Evolutionary conservation across 805 yeast genomes (phyloP).

Genomic region (Saccharomyces jurei): DNA sequence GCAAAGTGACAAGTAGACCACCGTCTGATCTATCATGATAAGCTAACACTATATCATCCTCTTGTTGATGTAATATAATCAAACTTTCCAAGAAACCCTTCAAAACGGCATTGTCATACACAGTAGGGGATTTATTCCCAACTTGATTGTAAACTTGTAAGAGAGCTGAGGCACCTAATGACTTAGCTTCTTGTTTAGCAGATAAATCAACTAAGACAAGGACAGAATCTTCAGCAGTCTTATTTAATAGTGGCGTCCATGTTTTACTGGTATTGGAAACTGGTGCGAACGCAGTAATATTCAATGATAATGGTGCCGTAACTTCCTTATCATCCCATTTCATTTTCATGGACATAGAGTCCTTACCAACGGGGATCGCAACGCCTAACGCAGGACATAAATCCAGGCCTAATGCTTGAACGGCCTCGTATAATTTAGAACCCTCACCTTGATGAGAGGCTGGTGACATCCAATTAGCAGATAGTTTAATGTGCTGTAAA

Average conservation of each 20-base stretch:
- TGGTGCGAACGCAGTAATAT: slow-evolving; percentile 85
- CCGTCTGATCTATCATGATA: slow-evolving; percentile 97
- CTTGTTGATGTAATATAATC: slow-evolving; percentile 59
- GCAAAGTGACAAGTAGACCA: slow-evolving; percentile 75
- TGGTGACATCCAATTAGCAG: slow-evolving; percentile 99
- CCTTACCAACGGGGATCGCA: slow-evolving; percentile 96
- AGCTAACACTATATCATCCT: slow-evolving; percentile 52
- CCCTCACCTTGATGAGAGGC: slow-evolving; percentile 95
- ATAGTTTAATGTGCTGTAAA: slow-evolving; percentile 67
- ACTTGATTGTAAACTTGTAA: slow-evolving; percentile 89
- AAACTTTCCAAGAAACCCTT: slow-evolving; percentile 65
- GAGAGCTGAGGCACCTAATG: slow-evolving; percentile 89
- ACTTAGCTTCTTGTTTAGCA: slow-evolving; percentile 42
- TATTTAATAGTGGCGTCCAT: slow-evolving; percentile 84
- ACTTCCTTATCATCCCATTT: slow-evolving; percentile 91
- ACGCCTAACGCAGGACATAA: slow-evolving; percentile 89
- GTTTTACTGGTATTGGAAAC: slow-evolving; percentile 78
- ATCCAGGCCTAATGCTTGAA: slow-evolving; percentile 89
- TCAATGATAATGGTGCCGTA: slow-evolving; percentile 87
- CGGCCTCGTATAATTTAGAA: slow-evolving; percentile 89
- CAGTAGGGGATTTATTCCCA: slow-evolving; percentile 78
- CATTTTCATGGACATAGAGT: slow-evolving; percentile 99
- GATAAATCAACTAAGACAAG: slow-evolving; percentile 74
- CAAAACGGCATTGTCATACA: slow-evolving; percentile 55
- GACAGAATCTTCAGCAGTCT: slow-evolving; percentile 43